phyloP scores from a whole-genome alignment of 2,329 filamentous ascomycete genomes.

The Sporothrix dimorphospora region DNA sequence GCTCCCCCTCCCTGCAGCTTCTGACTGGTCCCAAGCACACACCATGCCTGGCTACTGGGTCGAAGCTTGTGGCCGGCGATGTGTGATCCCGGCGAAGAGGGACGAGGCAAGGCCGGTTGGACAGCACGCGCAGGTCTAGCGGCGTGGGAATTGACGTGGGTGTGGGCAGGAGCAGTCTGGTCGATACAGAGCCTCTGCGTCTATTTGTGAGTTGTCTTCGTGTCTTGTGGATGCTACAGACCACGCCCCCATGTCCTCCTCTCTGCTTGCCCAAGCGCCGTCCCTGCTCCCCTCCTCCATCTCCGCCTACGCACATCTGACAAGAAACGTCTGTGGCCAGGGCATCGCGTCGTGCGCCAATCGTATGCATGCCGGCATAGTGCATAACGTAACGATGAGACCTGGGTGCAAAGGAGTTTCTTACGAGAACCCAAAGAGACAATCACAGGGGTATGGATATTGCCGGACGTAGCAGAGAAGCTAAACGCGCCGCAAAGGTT shows the following conservation, averaged over 20 bases:
- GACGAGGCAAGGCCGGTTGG: constrained; percentile 2
- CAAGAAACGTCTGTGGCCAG: background rate
- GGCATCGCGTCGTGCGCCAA: background rate
- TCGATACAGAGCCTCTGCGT: constrained; percentile 15
- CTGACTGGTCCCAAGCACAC: constrained; percentile 16
- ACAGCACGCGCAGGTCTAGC: constrained; percentile 22
- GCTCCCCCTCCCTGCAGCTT: background rate
- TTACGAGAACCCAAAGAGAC: background rate
- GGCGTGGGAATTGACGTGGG: constrained; percentile 1
- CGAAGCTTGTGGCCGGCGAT: constrained; percentile 22
- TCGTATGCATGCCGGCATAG: background rate
- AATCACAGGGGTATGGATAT: background rate
- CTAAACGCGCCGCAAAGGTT: background rate
- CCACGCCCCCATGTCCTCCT: constrained; percentile 13
- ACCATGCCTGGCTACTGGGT: background rate
- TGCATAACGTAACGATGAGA: background rate
- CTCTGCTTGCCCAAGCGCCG: background rate
- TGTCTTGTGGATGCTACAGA: background rate
- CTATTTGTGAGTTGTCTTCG: background rate
- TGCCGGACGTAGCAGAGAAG: background rate
- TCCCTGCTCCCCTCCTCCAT: background rate
- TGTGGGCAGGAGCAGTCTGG: background rate
- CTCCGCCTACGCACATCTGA: background rate
- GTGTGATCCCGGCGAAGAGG: constrained; percentile 10
- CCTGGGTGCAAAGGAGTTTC: background rate